Percentiles rank a stretch among this genome's conserved stretches.
phyloP scores from a whole-genome alignment of 176 grass and related monocot species.

The Canna indica region DNA sequence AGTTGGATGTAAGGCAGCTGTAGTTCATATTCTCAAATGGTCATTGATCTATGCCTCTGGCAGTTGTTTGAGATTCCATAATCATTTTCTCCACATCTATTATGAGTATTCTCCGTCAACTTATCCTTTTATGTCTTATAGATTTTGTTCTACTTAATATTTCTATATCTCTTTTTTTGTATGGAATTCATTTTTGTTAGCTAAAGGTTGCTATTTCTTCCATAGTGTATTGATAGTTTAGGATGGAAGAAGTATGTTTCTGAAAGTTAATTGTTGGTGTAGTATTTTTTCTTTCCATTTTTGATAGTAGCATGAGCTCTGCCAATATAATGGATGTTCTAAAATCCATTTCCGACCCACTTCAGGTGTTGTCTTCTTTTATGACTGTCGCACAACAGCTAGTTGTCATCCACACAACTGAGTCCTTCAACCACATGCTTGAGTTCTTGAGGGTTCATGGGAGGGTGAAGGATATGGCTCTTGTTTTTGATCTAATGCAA shows the following conservation, averaged over 20 bases:
- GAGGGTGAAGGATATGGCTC: conserved; percentile 51
- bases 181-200: not conserved
- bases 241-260: not conserved
- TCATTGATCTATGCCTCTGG: too few species aligned
- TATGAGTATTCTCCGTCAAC: too few species aligned
- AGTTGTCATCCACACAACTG: conserved; percentile 51
- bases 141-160: not conserved
- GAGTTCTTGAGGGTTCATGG: conserved; percentile 58
- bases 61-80: too few species aligned
- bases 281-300: not conserved
- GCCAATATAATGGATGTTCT: conserved; percentile 47
- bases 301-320: conserved; percentile 9
- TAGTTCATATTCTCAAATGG: too few species aligned
- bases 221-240: not conserved
- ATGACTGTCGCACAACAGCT: conserved; percentile 35
- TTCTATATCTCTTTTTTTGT: not conserved
- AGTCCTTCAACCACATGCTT: conserved; percentile 92
- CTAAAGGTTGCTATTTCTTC: not conserved
- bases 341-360: conserved; percentile 35
- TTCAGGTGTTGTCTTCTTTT: conserved; percentile 51
- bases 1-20: too few species aligned
- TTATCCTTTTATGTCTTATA: too few species aligned
- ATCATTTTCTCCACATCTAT: too few species aligned
- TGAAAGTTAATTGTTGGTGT: not conserved
- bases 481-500: conserved; percentile 96